These are phyloP conservation scores for Tirmania nivea DNA, from an alignment of 495 filamentous ascomycete genomes.

Conservation along the genomic window DNA sequence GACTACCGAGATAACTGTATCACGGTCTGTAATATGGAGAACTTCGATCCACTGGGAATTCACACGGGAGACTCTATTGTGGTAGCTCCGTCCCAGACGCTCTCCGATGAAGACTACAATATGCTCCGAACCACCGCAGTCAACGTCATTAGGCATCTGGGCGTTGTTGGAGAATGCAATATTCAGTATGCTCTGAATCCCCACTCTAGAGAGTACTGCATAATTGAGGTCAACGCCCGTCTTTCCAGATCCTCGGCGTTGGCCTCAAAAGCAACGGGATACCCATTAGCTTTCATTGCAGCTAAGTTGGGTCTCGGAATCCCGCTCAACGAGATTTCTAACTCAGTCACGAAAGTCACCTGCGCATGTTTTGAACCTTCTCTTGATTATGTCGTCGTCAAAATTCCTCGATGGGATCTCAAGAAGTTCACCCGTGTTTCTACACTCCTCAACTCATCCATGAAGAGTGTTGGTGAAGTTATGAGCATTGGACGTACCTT, in stretches of 20 bases:
- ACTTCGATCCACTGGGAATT: conserved; percentile 94
- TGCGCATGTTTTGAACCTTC: conserved; percentile 99
- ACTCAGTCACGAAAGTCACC: conserved; percentile 87
- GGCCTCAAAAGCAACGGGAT: conserved; percentile 91
- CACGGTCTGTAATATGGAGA: conserved; percentile 99
- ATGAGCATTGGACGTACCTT: conserved; percentile 96
- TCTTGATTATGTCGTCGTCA: conserved; percentile 93
- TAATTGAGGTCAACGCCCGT: conserved; percentile 97
- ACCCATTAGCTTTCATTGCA: conserved; percentile 87
- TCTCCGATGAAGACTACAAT: conserved; percentile 96
- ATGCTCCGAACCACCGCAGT: conserved; percentile 98
- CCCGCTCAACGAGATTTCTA: conserved; percentile 87
- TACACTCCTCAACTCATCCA: conserved; percentile 82
- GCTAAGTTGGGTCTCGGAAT: conserved; percentile 90
- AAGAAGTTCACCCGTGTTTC: conserved; percentile 98
- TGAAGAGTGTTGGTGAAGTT: conserved; percentile 99
- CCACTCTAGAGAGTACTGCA: conserved; percentile 91
- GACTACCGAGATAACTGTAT: conserved; percentile 97
- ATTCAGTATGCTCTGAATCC: conserved; percentile 97
- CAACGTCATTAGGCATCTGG: conserved; percentile 92
- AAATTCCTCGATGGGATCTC: conserved; percentile 95
- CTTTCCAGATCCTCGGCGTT: conserved; percentile 84
- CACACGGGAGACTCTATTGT: conserved; percentile 98
- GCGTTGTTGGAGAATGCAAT: conserved; percentile 95
- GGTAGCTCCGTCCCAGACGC: conserved; percentile 86